Percentiles rank a stretch among this genome's conserved stretches.
Evolutionary conservation across 805 yeast species (phyloP).

Genomic region (Barnettozyma vustinii): DNA sequence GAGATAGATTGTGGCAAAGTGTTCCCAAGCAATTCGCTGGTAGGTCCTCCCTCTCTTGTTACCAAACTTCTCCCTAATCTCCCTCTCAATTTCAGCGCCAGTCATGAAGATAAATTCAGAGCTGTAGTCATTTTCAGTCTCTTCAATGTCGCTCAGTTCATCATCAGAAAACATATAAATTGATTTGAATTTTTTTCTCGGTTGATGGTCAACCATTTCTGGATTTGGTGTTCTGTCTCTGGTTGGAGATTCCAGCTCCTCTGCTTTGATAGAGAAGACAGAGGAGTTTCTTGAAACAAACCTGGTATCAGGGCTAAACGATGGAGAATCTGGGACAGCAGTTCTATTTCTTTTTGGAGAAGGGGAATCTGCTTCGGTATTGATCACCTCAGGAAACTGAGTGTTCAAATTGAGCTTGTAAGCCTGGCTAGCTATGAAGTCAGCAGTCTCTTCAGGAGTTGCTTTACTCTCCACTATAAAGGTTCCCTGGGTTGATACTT

Average conservation of each 20-base stretch:
- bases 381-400: neutral
- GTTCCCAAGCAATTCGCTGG: neutral
- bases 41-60: neutral
- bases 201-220: neutral
- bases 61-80: neutral
- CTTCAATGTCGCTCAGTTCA: neutral
- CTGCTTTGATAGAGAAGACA: slow-evolving; percentile 1
- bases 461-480: slow-evolving; percentile 13
- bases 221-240: neutral
- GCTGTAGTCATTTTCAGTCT: neutral
- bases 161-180: neutral
- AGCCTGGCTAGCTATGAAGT: neutral
- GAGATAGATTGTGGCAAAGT: neutral
- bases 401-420: slow-evolving; percentile 1
- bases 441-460: slow-evolving; percentile 1
- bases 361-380: neutral
- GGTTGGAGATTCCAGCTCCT: neutral
- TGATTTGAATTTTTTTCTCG: neutral
- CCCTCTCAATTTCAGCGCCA: neutral
- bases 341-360: neutral
- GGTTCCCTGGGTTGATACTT: slow-evolving; percentile 13
- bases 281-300: slow-evolving; percentile 5
- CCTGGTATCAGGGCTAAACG: neutral
- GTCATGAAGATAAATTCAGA: neutral
- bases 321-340: neutral